Evolutionary conservation across 2,329 filamentous ascomycete species (phyloP).

Genomic region (Samsoniella hepiali): DNA sequence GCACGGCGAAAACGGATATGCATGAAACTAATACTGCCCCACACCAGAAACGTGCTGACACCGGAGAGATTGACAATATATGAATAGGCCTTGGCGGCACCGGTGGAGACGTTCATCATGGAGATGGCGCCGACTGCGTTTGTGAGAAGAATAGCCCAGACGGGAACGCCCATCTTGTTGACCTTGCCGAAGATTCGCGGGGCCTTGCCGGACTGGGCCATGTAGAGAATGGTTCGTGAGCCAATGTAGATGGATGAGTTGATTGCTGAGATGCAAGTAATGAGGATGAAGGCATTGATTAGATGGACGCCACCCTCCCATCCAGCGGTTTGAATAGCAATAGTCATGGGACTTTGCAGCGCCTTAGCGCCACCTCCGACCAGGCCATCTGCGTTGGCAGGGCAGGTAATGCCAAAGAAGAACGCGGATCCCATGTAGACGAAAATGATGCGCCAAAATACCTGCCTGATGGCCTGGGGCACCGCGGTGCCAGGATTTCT

Average conservation of each 20-base stretch:
- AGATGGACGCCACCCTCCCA: slow-evolving; percentile 71
- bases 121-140: slow-evolving; percentile 68
- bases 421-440: slow-evolving; percentile 68
- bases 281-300: slow-evolving; percentile 73
- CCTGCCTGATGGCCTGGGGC: slow-evolving; percentile 56
- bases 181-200: slow-evolving; percentile 67
- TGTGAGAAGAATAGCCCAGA: slow-evolving; percentile 62
- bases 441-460: slow-evolving; percentile 60
- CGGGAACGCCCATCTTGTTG: slow-evolving; percentile 59
- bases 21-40: slow-evolving; percentile 66
- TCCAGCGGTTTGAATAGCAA: slow-evolving; percentile 70
- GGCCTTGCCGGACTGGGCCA: slow-evolving; percentile 71
- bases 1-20: slow-evolving; percentile 69
- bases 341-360: slow-evolving; percentile 69
- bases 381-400: slow-evolving; percentile 62
- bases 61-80: slow-evolving; percentile 71
- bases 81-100: slow-evolving; percentile 60
- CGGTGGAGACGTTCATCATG: slow-evolving; percentile 71
- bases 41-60: slow-evolving; percentile 69
- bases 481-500: slow-evolving; percentile 55
- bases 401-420: slow-evolving; percentile 72
- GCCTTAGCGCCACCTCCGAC: slow-evolving; percentile 48
- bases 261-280: slow-evolving; percentile 68
- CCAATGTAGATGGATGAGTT: slow-evolving; percentile 78
- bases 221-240: slow-evolving; percentile 70